Percentiles rank a stretch among this genome's conserved stretches.
phyloP scores from a whole-genome alignment of 2,329 filamentous ascomycete genomes.

The Diatrype stigma region DNA sequence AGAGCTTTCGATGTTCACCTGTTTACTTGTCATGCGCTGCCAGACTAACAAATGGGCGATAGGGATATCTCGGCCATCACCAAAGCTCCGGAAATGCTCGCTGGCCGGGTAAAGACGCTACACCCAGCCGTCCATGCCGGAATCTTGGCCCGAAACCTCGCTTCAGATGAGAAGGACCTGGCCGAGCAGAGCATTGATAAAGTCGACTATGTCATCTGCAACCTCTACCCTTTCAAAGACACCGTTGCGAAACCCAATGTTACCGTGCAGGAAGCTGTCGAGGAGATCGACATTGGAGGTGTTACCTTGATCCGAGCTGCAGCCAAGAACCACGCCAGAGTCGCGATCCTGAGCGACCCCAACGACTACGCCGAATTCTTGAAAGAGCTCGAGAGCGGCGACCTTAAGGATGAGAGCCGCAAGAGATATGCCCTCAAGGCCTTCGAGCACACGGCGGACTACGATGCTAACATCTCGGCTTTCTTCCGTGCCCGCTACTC shows the following conservation, averaged over 20 bases:
- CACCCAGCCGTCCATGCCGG: constrained; percentile 88
- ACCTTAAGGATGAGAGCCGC: constrained; percentile 79
- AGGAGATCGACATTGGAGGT: constrained; percentile 98
- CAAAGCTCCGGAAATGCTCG: constrained; percentile 91
- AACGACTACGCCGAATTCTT: constrained; percentile 92
- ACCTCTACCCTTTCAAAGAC: constrained; percentile 98
- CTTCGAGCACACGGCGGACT: constrained; percentile 96
- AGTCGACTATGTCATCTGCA: constrained; percentile 95
- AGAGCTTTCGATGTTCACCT: background rate
- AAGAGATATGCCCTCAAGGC: constrained; percentile 94
- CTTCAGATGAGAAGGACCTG: constrained; percentile 94
- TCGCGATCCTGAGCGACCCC: constrained; percentile 94
- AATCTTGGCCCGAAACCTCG: constrained; percentile 90
- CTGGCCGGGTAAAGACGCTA: constrained; percentile 78
- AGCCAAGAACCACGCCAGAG: constrained; percentile 94
- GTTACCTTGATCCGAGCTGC: constrained; percentile 94
- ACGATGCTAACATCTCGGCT: constrained; percentile 88
- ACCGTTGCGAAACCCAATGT: constrained; percentile 96
- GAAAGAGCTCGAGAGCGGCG: constrained; percentile 80
- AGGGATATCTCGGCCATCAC: constrained; percentile 98
- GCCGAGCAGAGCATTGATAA: constrained; percentile 93
- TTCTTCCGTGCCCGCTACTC: constrained; percentile 99
- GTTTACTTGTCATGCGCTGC: background rate
- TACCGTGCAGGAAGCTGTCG: constrained; percentile 91
- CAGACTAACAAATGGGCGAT: constrained; percentile 14